Base-by-base conservation (phyloP, 208 protist species). In the Acanthamoeba polyphaga region DNA sequence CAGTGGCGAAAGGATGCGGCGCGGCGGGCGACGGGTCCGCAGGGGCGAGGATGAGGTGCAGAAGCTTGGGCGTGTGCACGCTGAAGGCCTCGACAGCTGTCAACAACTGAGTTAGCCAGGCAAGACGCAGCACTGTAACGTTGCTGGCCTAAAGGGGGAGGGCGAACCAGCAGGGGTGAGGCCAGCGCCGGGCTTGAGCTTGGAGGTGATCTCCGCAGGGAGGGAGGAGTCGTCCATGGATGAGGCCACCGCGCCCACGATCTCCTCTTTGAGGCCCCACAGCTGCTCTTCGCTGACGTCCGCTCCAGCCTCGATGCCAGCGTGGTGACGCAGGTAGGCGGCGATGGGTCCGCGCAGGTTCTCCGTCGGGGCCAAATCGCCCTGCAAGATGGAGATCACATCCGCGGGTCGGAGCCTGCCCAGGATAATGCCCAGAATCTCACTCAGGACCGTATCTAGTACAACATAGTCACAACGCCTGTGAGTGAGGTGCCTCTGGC, bases 151-250 rank as follows among this genome's bases (percentile, higher is more conserved):
- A 74, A 82, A n/a, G 43, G 19, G 60, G 49, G 74, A 32, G 27
- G 6, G 5, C 80, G 22, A 49, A 88, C 80, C 80, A 43, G 80
- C 80, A 43, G 80, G 15, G 13, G 80, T 88, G 49, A 88, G 80
- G 4, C 80, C 53, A 22, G 80, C 53, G 29, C 53, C 53, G 49
- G 80, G 80, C 32, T 88, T 88, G 29, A 88, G 80, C 51, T 64
- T 88, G 46, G 80, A 27, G 15, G 32, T n/a, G 53, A 88, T 64
- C 51, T 88, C 80, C 13, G 80, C 32, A 1, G 80, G 80, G 29
- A 88, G 53, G 10, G 80, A 88, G 15, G 80, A 88, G 53, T 88
- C 80, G 13, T 88, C 80, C 80, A 88, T 88, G 80, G 80, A 88
- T 10, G 80, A 27, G 49, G 80, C 43, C 32, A 88, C 34, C 8